A percentile compares a stretch with the other conserved stretches of the same genome.
These are phyloP conservation scores for Plantago coronopus DNA, from an alignment of 305 asterid genomes.

Conservation along the genomic window DNA sequence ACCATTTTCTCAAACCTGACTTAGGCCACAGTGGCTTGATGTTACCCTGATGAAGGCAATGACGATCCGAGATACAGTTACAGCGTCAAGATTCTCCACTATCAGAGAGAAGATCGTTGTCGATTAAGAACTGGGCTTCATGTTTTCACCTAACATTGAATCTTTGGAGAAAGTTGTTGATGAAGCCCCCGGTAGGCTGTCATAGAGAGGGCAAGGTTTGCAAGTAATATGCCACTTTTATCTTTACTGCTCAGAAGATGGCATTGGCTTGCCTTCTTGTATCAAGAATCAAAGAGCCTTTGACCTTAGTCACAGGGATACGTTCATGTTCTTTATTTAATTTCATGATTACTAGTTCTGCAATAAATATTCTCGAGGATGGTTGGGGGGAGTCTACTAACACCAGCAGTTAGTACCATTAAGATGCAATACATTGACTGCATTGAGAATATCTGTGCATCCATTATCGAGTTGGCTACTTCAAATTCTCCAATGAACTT, in stretches of 20 bases:
- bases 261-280: slow-evolving; percentile 78
- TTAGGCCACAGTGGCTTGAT: slow-evolving; percentile 94
- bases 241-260: slow-evolving; percentile 91
- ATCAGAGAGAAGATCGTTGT: slow-evolving; percentile 77
- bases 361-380: no score
- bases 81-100: slow-evolving; percentile 88
- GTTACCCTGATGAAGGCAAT: slow-evolving; percentile 84
- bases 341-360: no score
- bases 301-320: slow-evolving; percentile 31
- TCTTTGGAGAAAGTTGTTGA: slow-evolving; percentile 59
- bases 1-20: slow-evolving; percentile 77
- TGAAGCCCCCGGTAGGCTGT: slow-evolving; percentile 60
- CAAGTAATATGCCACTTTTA: slow-evolving; percentile 55
- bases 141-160: slow-evolving; percentile 74
- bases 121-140: slow-evolving; percentile 61
- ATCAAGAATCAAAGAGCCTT: slow-evolving; percentile 59
- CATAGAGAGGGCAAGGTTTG: slow-evolving; percentile 70
- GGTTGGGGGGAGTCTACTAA: no score
- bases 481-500: no score
- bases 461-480: no score
- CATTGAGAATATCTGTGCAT: no score
- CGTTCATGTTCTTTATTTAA: not conserved
- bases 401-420: no score
- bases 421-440: no score
- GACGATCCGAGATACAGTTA: slow-evolving; percentile 81